Evolutionary conservation across 2,329 filamentous ascomycete genomes (phyloP).

Genomic region (Talaromyces atroroseus): DNA sequence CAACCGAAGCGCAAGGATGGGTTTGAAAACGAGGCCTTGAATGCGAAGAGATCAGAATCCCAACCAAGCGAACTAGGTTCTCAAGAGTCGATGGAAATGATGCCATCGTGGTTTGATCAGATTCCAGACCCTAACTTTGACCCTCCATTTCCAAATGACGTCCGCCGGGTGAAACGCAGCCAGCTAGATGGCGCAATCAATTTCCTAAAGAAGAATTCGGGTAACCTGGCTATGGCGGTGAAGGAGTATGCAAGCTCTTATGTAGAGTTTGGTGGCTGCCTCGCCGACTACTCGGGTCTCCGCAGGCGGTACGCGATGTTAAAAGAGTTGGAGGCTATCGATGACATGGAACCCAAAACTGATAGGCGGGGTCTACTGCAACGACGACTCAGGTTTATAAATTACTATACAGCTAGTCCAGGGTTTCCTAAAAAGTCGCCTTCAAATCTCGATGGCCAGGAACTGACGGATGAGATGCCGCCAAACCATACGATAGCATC

Average conservation of each 20-base stretch:
- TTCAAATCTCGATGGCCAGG: neutral
- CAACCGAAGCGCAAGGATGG: constrained; percentile 33
- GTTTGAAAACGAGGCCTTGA: constrained; percentile 13
- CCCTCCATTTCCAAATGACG: constrained; percentile 69
- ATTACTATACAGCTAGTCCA: constrained; percentile 85
- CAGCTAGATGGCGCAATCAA: constrained; percentile 60
- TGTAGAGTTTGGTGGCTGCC: constrained; percentile 73
- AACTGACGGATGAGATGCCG: neutral
- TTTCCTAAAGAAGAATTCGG: constrained; percentile 76
- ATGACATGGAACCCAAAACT: constrained; percentile 45
- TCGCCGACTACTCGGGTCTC: constrained; percentile 69
- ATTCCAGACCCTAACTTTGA: constrained; percentile 63
- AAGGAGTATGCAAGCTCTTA: constrained; percentile 72
- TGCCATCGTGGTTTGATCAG: constrained; percentile 17
- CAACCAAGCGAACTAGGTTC: neutral
- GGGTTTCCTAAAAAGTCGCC: constrained; percentile 39
- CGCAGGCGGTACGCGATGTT: constrained; percentile 65
- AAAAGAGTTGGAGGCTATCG: constrained; percentile 65
- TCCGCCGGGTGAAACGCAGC: constrained; percentile 62
- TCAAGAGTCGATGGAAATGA: neutral
- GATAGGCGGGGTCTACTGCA: constrained; percentile 24
- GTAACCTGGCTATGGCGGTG: constrained; percentile 64
- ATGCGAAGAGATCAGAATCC: neutral
- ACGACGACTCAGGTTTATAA: constrained; percentile 66
- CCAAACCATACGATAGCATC: neutral